Conservation (phyloP, 2,329 filamentous ascomycete genomes). For the Trichoderma sp. region DNA sequence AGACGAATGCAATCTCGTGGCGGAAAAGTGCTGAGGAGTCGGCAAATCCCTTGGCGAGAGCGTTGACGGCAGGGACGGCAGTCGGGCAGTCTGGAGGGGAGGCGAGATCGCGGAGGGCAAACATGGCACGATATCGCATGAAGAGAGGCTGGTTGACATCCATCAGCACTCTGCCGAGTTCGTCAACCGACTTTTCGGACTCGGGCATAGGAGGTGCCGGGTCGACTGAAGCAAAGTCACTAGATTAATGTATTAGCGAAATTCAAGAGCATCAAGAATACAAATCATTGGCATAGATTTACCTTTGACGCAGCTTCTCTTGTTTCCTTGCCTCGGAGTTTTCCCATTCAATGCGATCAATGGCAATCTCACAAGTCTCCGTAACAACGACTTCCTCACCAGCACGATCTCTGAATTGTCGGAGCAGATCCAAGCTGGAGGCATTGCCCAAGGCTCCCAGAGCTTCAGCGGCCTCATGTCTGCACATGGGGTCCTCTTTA, state of each 20-base stretch:
- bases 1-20: conserved; percentile 97
- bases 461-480: conserved; percentile 95
- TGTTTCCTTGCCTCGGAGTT: conserved; percentile 66
- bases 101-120: conserved; percentile 88
- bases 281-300: conserved; percentile 27
- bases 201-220: conserved; percentile 85
- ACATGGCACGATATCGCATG: conserved; percentile 95
- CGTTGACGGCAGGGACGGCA: conserved; percentile 79
- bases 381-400: conserved; percentile 78
- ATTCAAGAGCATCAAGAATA: conserved; percentile 20
- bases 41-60: conserved; percentile 78
- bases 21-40: conserved; percentile 91
- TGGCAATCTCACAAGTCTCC: conserved; percentile 96
- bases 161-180: conserved; percentile 74
- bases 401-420: conserved; percentile 67
- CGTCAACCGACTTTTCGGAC: conserved; percentile 64
- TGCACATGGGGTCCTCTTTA: conserved; percentile 88
- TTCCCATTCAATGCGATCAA: conserved; percentile 92
- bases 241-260: conserved; percentile 41
- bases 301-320: conserved; percentile 83
- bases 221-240: conserved; percentile 93
- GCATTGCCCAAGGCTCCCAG: conserved; percentile 80
- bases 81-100: conserved; percentile 90
- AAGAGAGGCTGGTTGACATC: conserved; percentile 80
- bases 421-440: conserved; percentile 70